A percentile compares a stretch with the other conserved stretches of the same genome.
These are phyloP conservation scores for Fragaria ananassa DNA, from an alignment of 306 rosid species.

Conservation along the genomic window DNA sequence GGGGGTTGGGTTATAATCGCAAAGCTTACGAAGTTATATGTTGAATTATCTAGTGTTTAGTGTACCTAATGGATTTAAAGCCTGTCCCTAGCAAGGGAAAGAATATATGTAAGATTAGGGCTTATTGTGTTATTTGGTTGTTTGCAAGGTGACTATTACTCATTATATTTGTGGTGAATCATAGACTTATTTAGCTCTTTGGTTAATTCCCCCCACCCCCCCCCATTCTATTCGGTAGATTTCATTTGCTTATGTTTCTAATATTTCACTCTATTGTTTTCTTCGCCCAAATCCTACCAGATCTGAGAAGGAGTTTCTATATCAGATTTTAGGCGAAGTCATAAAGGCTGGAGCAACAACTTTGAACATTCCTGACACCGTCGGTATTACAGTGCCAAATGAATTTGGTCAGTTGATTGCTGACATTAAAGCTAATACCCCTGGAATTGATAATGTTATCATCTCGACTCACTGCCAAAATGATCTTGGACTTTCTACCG, in stretches of 20 bases:
- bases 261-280: conserved; percentile 9
- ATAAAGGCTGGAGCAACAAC: conserved; percentile 97
- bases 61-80: neutral
- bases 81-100: neutral
- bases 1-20: neutral
- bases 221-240: neutral
- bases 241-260: neutral
- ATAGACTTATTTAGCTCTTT: neutral
- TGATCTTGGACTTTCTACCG: conserved; percentile 94
- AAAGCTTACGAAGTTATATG: neutral
- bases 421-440: conserved; percentile 83
- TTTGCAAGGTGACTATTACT: neutral
- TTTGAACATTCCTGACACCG: conserved; percentile 94
- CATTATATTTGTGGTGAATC: neutral
- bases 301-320: conserved; percentile 84
- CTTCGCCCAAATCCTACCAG: conserved; percentile 33
- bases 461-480: conserved; percentile 98
- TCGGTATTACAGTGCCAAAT: conserved; percentile 64
- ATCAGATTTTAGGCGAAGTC: conserved; percentile 83
- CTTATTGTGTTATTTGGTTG: neutral
- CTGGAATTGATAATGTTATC: conserved; percentile 77
- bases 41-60: neutral
- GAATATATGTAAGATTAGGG: neutral
- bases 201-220: neutral
- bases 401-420: conserved; percentile 82